Evolutionary conservation across 495 filamentous ascomycete genomes (phyloP).

Genomic region (Jackrogersella minutella): DNA sequence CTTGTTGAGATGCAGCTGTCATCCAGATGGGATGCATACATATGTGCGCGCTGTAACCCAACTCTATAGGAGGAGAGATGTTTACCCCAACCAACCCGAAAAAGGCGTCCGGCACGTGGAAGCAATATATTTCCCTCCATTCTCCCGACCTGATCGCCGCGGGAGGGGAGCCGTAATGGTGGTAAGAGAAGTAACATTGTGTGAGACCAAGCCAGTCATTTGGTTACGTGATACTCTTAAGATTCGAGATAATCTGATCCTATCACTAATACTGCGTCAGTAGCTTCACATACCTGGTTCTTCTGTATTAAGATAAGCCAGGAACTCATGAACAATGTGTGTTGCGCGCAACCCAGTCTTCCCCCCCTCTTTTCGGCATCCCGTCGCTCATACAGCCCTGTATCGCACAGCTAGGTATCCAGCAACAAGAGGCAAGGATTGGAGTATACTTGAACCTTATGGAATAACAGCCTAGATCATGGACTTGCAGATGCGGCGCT

Average conservation of each 20-base stretch:
- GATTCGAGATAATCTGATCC: constrained; percentile 18
- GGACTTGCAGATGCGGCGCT: constrained; percentile 24
- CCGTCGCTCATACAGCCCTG: constrained; percentile 7
- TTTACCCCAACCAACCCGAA: constrained; percentile 25
- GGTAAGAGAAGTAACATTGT: constrained; percentile 20
- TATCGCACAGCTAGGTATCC: background rate
- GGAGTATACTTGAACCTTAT: constrained; percentile 6
- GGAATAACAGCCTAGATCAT: constrained; percentile 20
- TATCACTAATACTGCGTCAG: constrained; percentile 2
- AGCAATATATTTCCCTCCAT: constrained; percentile 37
- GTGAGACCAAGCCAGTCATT: constrained; percentile 15
- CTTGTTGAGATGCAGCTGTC: constrained; percentile 35
- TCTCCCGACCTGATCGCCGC: constrained; percentile 36
- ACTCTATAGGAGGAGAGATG: constrained; percentile 1
- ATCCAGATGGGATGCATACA: constrained; percentile 27
- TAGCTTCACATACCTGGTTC: constrained; percentile 23
- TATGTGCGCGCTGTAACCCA: constrained; percentile 23
- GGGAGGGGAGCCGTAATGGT: constrained; percentile 35
- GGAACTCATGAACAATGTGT: constrained; percentile 14
- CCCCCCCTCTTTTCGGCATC: constrained; percentile 3
- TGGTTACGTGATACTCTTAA: constrained; percentile 16
- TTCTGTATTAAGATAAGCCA: background rate
- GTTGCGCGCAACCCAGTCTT: constrained; percentile 2
- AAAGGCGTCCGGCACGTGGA: constrained; percentile 38
- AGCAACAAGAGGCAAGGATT: constrained; percentile 19